phyloP scores from a whole-genome alignment of 2,329 filamentous ascomycete genomes.

The Aspergillus fumigatus region DNA sequence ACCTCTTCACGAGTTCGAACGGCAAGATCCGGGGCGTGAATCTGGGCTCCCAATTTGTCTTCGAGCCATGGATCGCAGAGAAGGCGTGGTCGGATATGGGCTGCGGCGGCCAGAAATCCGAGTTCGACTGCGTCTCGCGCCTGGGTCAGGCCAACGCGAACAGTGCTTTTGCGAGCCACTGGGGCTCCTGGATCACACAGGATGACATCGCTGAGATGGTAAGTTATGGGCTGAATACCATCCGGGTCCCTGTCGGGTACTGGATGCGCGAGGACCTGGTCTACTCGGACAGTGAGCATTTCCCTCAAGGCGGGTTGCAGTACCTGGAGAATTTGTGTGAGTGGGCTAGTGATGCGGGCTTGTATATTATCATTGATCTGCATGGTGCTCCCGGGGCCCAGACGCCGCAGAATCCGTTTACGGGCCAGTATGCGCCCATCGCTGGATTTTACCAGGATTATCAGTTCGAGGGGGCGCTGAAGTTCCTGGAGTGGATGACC shows the following conservation, averaged over 20 bases:
- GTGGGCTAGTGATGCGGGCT: constrained; percentile 46
- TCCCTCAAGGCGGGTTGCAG: constrained; percentile 46
- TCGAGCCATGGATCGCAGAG: constrained; percentile 52
- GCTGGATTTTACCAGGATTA: constrained; percentile 55
- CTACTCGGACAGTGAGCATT: constrained; percentile 46
- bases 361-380: constrained; percentile 53
- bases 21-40: constrained; percentile 54
- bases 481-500: constrained; percentile 56
- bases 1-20: constrained; percentile 18
- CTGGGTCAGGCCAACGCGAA: constrained; percentile 47
- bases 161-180: constrained; percentile 47
- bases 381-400: constrained; percentile 52
- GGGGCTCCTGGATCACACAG: constrained; percentile 48
- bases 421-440: constrained; percentile 38
- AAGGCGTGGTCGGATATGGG: constrained; percentile 47
- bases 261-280: constrained; percentile 52
- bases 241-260: constrained; percentile 54
- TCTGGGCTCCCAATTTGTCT: constrained; percentile 49
- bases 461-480: constrained; percentile 52
- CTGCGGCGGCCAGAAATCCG: constrained; percentile 43
- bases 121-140: constrained; percentile 52
- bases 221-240: constrained; percentile 49
- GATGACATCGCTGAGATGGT: constrained; percentile 48
- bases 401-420: constrained; percentile 43
- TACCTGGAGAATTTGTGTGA: constrained; percentile 46